Base-by-base conservation (phyloP, 345 rosid species). In the Melaleuca quinquenervia region DNA sequence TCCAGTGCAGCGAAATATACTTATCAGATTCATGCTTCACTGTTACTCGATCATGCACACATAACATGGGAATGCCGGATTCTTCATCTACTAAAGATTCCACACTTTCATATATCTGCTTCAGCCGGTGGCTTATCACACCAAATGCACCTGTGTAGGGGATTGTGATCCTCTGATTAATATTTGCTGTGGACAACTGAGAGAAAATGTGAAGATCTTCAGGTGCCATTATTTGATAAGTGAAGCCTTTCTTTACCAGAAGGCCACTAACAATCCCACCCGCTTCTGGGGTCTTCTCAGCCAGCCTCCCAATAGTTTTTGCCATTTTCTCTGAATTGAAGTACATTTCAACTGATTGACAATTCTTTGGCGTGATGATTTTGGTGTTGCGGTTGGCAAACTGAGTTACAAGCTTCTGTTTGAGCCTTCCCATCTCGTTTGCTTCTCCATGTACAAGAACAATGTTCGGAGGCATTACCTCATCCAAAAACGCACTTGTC, bases 141-240 rank as follows among this genome's bases (percentile, higher is more conserved):
- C 98, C 98, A 45, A 96, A 94, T 41, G 97, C 96, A 53, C 97
- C 96, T 3, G 94, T 70, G 85, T 90, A 97, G 0, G 98, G 98
- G 86, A 96, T 92, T 29, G 96, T 96, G 53, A 94, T 95, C 88
- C 98, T 91, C 89, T 97, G 98, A 60, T 94, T 94, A 82, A 97
- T 85, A 86, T 92, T 94, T 85, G 98, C 96, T 24, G 99, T 95
- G 84, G 96, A 93, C 53, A 97, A 93, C 92, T 97, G 98, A 48
- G 99, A 97, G 92, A 97, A 97, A 51, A 97, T 92, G 88, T 95
- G 98, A 83, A 97, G 98, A 90, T 97, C 99, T 83, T 93, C 99
- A 5, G 98, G 96, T 53, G 98, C 98, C 99, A 97, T 97, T 85
- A 97, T 95, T 92, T 97, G 99, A 89, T 94, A 95, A 58, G 98